phyloP scores from a whole-genome alignment of 1,139 yeast species.

The Yamadazyma siamensis region DNA sequence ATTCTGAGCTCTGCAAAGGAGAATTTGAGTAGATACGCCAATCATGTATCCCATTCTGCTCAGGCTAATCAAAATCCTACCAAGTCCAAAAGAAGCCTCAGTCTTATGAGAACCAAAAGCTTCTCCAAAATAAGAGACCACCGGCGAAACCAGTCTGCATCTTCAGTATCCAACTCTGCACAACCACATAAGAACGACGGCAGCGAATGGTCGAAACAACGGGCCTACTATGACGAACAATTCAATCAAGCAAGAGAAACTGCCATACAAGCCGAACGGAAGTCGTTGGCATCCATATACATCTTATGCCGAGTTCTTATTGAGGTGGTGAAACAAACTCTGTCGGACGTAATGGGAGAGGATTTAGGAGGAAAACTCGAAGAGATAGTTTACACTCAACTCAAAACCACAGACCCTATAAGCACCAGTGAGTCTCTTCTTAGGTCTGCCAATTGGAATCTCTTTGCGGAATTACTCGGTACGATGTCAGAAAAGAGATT shows the following conservation, averaged over 20 bases:
- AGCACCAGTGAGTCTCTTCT: slow-evolving; percentile 61
- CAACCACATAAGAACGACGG: slow-evolving; percentile 7
- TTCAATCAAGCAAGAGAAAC: slow-evolving; percentile 61
- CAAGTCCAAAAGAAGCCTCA: slow-evolving; percentile 36
- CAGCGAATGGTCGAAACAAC: slow-evolving; percentile 21
- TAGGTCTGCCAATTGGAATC: slow-evolving; percentile 89
- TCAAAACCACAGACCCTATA: slow-evolving; percentile 82
- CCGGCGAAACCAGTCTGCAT: slow-evolving; percentile 36
- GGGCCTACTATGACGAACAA: slow-evolving; percentile 33
- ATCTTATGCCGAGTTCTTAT: slow-evolving; percentile 90
- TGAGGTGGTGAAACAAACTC: slow-evolving; percentile 87
- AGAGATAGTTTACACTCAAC: slow-evolving; percentile 88
- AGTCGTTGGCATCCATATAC: slow-evolving; percentile 81
- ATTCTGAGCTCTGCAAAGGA: slow-evolving; percentile 22
- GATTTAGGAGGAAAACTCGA: slow-evolving; percentile 83
- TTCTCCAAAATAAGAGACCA: slow-evolving; percentile 32
- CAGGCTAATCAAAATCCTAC: slow-evolving; percentile 9
- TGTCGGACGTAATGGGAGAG: slow-evolving; percentile 67
- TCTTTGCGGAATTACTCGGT: slow-evolving; percentile 86
- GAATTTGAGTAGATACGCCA: slow-evolving; percentile 8
- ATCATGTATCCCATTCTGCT: neutral
- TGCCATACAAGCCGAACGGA: slow-evolving; percentile 82
- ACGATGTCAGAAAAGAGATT: slow-evolving; percentile 85
- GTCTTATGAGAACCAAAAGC: slow-evolving; percentile 42
- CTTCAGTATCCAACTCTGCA: slow-evolving; percentile 16